phyloP scores from a whole-genome alignment of 192 early-diverging fungal species.

The Backusella macrospora region DNA sequence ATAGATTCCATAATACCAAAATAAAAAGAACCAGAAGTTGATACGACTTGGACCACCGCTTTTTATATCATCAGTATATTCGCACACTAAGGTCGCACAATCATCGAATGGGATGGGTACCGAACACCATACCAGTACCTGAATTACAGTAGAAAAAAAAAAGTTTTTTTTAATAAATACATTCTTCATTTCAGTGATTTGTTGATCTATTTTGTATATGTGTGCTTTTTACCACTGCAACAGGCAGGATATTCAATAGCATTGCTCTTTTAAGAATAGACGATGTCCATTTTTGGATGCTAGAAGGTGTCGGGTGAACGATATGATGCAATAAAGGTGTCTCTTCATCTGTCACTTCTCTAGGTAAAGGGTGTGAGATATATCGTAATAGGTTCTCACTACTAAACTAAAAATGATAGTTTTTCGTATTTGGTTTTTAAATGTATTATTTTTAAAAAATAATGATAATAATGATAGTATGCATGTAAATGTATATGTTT shows the following conservation, averaged over 20 bases:
- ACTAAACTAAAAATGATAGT: constrained; percentile 20
- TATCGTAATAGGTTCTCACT: constrained; percentile 27
- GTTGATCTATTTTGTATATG: not conserved
- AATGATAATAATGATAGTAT: not conserved
- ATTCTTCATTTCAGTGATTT: constrained; percentile 30
- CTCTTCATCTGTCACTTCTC: constrained; percentile 27
- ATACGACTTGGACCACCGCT: constrained; percentile 44
- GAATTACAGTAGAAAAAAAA: constrained; percentile 43
- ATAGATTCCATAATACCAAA: constrained; percentile 78
- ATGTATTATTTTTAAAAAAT: not conserved
- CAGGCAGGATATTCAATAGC: constrained; percentile 54
- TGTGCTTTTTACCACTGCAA: constrained; percentile 24
- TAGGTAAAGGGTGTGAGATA: constrained; percentile 1
- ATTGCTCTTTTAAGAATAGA: constrained; percentile 42
- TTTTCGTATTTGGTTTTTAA: not conserved
- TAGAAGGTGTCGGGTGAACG: constrained; percentile 20
- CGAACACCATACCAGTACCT: constrained; percentile 59
- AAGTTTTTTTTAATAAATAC: constrained; percentile 31
- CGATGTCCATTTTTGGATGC: constrained; percentile 44
- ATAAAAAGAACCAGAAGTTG: constrained; percentile 81
- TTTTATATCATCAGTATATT: constrained; percentile 17
- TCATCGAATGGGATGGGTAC: constrained; percentile 56
- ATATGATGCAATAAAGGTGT: constrained; percentile 39
- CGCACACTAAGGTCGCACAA: constrained; percentile 15
- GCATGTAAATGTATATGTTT: not conserved